Evolutionary conservation across 1,284 basidiomycete species (phyloP).

Genomic region (Melampsora larici-populina): DNA sequence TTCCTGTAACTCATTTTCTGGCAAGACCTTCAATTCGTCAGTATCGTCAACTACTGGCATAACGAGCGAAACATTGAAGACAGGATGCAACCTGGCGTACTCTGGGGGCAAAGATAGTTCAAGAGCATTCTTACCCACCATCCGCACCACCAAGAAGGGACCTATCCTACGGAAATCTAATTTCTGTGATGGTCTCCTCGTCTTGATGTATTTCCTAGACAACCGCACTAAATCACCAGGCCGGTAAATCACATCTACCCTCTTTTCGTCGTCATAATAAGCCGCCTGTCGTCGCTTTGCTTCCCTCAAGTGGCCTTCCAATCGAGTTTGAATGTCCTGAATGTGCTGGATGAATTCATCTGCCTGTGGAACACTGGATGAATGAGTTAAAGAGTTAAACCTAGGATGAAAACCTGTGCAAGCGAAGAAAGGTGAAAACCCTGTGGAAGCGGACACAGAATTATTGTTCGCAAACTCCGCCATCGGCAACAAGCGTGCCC

Average conservation of each 20-base stretch:
- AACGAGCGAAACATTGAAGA: slow-evolving; percentile 23
- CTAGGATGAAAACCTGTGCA: slow-evolving; percentile 54
- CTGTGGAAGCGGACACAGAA: slow-evolving; percentile 48
- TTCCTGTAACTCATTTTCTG: no score
- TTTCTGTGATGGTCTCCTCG: neutral
- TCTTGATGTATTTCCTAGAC: neutral
- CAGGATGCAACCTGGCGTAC: slow-evolving; percentile 18
- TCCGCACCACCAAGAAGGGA: neutral
- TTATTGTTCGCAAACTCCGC: slow-evolving; percentile 54
- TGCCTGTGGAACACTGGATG: neutral
- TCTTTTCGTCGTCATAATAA: neutral
- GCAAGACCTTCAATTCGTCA: no score
- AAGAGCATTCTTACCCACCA: slow-evolving; percentile 10
- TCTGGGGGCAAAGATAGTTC: neutral
- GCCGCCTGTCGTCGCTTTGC: neutral
- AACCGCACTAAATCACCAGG: slow-evolving; percentile 2
- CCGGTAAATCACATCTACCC: neutral
- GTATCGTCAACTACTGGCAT: no score
- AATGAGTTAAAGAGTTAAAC: slow-evolving; percentile 15
- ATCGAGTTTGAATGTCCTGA: neutral
- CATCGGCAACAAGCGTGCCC: slow-evolving; percentile 43
- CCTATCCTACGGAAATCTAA: slow-evolving; percentile 10
- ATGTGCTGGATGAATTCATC: neutral
- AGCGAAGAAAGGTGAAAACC: no score
- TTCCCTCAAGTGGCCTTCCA: neutral